Conservation (phyloP, 176 grass and related monocot genomes). For the Avena sativa region DNA sequence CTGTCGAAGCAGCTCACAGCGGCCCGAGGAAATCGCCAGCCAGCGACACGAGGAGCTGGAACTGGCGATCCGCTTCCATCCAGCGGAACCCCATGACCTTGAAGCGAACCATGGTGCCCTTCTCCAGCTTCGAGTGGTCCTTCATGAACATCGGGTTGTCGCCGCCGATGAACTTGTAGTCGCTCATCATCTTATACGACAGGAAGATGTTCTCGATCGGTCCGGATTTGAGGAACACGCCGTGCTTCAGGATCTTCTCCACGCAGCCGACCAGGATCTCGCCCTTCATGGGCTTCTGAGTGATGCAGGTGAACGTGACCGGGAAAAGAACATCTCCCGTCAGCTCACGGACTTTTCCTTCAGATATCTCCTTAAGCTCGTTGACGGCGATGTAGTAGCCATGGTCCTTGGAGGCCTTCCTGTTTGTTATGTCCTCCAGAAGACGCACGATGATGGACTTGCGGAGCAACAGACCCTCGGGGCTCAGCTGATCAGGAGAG, state of each 20-base stretch:
- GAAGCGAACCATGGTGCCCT: slow-evolving; percentile 72
- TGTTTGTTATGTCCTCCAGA: slow-evolving; percentile 81
- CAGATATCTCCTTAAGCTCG: slow-evolving; percentile 65
- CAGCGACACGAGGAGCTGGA: slow-evolving; percentile 79
- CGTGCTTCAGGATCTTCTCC: slow-evolving; percentile 92
- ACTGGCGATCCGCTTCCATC: slow-evolving; percentile 88
- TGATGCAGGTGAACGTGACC: slow-evolving; percentile 73
- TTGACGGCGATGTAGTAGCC: slow-evolving; percentile 84
- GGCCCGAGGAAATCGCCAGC: slow-evolving; percentile 91
- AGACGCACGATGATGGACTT: slow-evolving; percentile 82
- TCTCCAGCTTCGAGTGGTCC: slow-evolving; percentile 77
- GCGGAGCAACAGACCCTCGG: slow-evolving; percentile 73
- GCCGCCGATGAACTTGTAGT: slow-evolving; percentile 82
- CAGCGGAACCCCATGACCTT: slow-evolving; percentile 83
- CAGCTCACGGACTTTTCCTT: slow-evolving; percentile 79
- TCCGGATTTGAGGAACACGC: slow-evolving; percentile 84
- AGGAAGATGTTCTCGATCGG: slow-evolving; percentile 80
- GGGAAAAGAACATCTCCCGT: slow-evolving; percentile 91
- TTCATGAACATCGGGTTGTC: slow-evolving; percentile 85
- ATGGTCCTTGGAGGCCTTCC: slow-evolving; percentile 92
- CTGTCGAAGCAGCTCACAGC: slow-evolving; percentile 46
- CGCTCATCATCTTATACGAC: slow-evolving; percentile 70
- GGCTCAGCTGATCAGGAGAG: slow-evolving; percentile 68
- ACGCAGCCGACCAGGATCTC: slow-evolving; percentile 71
- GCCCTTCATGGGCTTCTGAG: slow-evolving; percentile 81